Base-by-base conservation (phyloP, 352 stramenopile genomes). In the Blastocystis sp. region DNA sequence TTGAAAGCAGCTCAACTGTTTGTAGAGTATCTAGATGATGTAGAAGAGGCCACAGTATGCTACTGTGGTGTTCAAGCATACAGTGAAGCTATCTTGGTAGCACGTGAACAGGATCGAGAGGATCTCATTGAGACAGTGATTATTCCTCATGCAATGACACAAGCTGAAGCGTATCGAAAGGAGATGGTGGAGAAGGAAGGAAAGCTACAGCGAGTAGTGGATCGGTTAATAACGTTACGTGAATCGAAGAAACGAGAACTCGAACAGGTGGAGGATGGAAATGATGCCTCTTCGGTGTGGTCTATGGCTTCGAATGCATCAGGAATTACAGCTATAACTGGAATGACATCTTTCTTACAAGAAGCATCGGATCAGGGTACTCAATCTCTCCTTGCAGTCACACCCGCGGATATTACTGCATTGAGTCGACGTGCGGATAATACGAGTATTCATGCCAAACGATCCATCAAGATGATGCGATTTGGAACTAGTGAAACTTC, bases 401-500 rank as follows among this genome's bases (percentile, higher is more conserved):
- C 51, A 11, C 73, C 73, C 17, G 73, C 59, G n/a, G 73, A 84
- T 35, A 84, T 84, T 62, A 24, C 73, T 1, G 42, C 73, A 22
- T 24, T 84, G 15, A 66, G 44, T n/a, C 73, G 53, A 53, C 73
- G 73, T 44, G 73, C 73, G 19, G 73, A 56, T 6, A 84, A 84
- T 24, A 84, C 73, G 1, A 56, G 27, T 17, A 69, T 84, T 24
- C 73, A 84, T 42, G 53, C 42, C 24, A 30, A 60, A 40, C 44
- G 73, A 22, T 66, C 42, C 15, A 56, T 84, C n/a, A 84, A 84
- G 53, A 57, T 84, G 56, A 84, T 84, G 73, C 73, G 68, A 11
- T 84, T 84, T 68, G 73, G 73, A 66, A n/a, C 51, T 15, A 42
- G 22, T 24, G 44, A n/a, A n/a, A 56, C 24, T 13, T 24, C 35